A percentile compares a stretch with the other conserved stretches of the same genome.
Conservation (phyloP, 2,329 filamentous ascomycete species). For the Tolypocladium capitatum region DNA sequence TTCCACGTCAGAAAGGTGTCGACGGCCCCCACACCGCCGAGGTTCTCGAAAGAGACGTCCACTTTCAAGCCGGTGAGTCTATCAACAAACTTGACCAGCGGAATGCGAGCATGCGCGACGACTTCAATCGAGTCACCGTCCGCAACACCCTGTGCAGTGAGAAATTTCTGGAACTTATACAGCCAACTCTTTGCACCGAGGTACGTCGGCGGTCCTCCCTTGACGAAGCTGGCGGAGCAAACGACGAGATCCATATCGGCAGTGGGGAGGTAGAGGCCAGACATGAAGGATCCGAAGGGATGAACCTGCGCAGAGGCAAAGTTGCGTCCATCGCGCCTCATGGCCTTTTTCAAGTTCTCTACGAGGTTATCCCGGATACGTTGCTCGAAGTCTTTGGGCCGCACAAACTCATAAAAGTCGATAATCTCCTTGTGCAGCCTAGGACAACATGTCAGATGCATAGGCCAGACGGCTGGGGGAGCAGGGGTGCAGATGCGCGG, state of each 20-base stretch:
- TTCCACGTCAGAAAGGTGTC: constrained; percentile 75
- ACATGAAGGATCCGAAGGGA: constrained; percentile 89
- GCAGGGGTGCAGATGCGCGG: neutral
- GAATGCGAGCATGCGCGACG: constrained; percentile 68
- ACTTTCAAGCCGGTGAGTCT: constrained; percentile 64
- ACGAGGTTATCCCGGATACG: constrained; percentile 61
- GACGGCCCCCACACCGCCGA: constrained; percentile 67
- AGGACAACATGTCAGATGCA: neutral
- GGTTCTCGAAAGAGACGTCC: constrained; percentile 90
- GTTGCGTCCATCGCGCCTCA: constrained; percentile 34
- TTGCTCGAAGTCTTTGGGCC: constrained; percentile 65
- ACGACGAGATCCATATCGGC: constrained; percentile 93
- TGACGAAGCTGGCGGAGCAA: constrained; percentile 45
- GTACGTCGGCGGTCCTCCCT: constrained; percentile 34
- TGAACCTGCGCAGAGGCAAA: constrained; percentile 51
- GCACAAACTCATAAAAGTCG: constrained; percentile 79
- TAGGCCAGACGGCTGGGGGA: neutral
- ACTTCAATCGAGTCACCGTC: constrained; percentile 46
- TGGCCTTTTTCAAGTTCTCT: constrained; percentile 46
- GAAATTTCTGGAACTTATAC: constrained; percentile 46
- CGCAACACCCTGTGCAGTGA: constrained; percentile 44
- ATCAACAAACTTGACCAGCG: constrained; percentile 85
- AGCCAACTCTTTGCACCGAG: constrained; percentile 41
- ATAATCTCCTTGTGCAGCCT: constrained; percentile 83
- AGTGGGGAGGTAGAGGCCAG: constrained; percentile 55